Evolutionary conservation across 2,329 filamentous ascomycete species (phyloP).

Genomic region (Calonectria pteridis): DNA sequence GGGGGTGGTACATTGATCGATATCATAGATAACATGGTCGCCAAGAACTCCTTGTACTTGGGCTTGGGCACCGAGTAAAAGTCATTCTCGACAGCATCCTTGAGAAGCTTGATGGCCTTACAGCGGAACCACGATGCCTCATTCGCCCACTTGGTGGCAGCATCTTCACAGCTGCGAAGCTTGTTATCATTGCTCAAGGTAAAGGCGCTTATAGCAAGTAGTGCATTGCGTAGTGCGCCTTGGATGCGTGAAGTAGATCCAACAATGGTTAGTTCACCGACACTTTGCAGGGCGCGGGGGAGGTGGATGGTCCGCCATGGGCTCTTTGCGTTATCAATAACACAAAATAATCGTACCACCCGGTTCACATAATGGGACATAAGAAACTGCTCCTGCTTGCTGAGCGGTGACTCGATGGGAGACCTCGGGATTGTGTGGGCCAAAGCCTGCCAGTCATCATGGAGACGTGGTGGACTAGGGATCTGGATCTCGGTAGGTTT

Average conservation of each 20-base stretch:
- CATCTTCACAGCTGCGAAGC: constrained; percentile 21
- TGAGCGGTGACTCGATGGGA: constrained; percentile 17
- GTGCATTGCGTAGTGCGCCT: constrained; percentile 36
- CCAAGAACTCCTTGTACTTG: constrained; percentile 45
- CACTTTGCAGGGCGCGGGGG: constrained; percentile 39
- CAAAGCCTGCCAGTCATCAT: constrained; percentile 13
- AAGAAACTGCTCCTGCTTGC: constrained; percentile 38
- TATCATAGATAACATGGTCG: constrained; percentile 46
- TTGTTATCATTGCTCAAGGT: constrained; percentile 40
- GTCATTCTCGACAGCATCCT: constrained; percentile 39
- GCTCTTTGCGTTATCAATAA: constrained; percentile 43
- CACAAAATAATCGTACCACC: constrained; percentile 43
- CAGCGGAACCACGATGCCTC: constrained; percentile 26
- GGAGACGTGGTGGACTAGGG: neutral
- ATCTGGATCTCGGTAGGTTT: neutral
- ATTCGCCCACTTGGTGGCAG: constrained; percentile 35
- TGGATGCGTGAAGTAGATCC: constrained; percentile 39
- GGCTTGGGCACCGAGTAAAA: constrained; percentile 29
- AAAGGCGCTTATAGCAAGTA: constrained; percentile 45
- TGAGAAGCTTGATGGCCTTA: constrained; percentile 39
- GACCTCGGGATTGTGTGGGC: constrained; percentile 15
- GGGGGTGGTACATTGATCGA: constrained; percentile 40
- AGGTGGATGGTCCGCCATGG: constrained; percentile 46
- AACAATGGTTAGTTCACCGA: constrained; percentile 39
- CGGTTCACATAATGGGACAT: constrained; percentile 42